Evolutionary conservation across 176 grass and related monocot genomes (phyloP).

Genomic region (Cenchrus fungigraminus): DNA sequence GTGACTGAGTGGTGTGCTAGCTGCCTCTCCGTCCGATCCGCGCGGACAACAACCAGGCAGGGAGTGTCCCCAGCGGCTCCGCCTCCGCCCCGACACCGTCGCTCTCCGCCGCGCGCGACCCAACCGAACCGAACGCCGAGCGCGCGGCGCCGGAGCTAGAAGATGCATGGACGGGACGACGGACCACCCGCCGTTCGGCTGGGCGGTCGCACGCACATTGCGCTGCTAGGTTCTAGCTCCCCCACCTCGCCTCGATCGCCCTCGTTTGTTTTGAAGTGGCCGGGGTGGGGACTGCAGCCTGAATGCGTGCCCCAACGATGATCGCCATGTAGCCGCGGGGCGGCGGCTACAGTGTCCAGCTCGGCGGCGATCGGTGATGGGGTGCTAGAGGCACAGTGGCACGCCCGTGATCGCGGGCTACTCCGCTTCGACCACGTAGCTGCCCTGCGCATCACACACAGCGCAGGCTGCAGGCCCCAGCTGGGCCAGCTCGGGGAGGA

Average conservation of each 20-base stretch:
- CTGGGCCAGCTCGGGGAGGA: neutral
- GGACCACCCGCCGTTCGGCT: neutral
- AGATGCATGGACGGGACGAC: neutral
- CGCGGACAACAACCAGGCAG: constrained; percentile 27
- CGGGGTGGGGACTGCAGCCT: neutral
- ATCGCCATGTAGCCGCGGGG: neutral
- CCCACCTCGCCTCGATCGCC: neutral
- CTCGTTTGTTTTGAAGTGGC: neutral
- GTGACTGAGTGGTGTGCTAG: neutral
- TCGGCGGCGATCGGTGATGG: neutral
- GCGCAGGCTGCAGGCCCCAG: neutral
- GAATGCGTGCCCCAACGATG: neutral
- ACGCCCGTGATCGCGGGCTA: constrained; percentile 12
- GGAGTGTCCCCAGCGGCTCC: constrained; percentile 34
- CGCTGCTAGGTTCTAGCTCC: neutral
- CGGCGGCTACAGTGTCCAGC: neutral
- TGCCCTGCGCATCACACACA: constrained; percentile 24
- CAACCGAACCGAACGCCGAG: neutral
- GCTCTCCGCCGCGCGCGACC: constrained; percentile 25
- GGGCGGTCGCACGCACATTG: constrained; percentile 22
- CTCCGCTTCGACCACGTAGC: neutral
- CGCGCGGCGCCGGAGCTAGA: neutral
- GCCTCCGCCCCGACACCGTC: constrained; percentile 43
- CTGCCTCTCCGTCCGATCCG: neutral
- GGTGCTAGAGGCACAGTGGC: too few relatives aligned